Base-by-base conservation (phyloP, 305 asterid genomes). In the Solanum hybrid region DNA sequence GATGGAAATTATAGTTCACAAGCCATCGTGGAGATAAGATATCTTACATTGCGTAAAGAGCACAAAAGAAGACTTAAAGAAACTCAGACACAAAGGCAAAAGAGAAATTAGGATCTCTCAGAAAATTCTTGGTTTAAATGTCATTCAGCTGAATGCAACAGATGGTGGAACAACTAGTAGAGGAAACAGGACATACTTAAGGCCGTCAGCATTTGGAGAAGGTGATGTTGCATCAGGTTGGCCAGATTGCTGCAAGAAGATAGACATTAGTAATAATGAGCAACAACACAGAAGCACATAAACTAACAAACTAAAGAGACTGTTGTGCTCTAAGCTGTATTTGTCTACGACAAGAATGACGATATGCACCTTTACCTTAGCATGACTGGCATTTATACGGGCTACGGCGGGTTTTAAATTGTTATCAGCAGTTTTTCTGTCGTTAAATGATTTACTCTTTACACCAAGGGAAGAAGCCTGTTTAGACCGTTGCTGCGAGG, bases 171-270 rank as follows among this genome's bases (percentile, higher is more conserved):
- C 86, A 78, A 80, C 66, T 37, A 38, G 31, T 40, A 75, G 89
- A 87, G 85, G 15, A 87, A 80, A 84, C 51, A 91, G 86, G 75
- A 91, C 98, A 37, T 94, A 96, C 98, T 26, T 76, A 81, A 77
- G 93, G 91, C 92, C 91, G 66, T 94, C 97, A 60, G 93, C 93
- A 56, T 91, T 94, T 69, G 94, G 89, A 86, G 95, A 92, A 91
- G 97, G 90, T 29, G 94, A 90, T 89, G 91, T 89, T 87, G 90
- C 91, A 72, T 94, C 94, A 66, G 95, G 91, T 77, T 91, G 92
- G 84, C 91, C 93, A 76, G 90, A 87, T 89, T 92, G 94, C 94
- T 91, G 92, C 90, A 66, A 42, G 26, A 81, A 40, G 37, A 89
- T 88, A 91, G 78, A 89, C 90, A 89, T 45, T 56, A 78, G 73